These are phyloP conservation scores for Rhododendron williamsianum DNA, from an alignment of 148 eudicot species.

Conservation along the genomic window DNA sequence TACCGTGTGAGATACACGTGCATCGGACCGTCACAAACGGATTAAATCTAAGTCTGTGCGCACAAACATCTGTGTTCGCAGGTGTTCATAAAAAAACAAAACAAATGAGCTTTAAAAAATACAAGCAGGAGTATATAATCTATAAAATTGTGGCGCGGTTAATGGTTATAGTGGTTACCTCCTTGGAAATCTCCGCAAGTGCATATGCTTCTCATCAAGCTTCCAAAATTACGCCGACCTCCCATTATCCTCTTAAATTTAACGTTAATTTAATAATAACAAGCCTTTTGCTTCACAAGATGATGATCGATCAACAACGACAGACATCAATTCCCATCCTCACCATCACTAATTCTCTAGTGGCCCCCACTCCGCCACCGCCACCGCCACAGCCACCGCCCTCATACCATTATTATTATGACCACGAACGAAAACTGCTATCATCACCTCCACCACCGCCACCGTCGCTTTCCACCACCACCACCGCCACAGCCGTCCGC, in stretches of 20 bases:
- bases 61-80: neutral
- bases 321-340: neutral
- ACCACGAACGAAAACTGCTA: neutral
- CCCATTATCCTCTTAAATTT: slow-evolving; percentile 9
- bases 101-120: no score
- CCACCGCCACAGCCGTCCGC: neutral
- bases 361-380: neutral
- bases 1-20: no score
- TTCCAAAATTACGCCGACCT: slow-evolving; percentile 9
- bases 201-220: neutral
- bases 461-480: neutral
- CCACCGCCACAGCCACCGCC: neutral
- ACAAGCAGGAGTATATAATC: no score
- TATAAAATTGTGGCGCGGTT: neutral
- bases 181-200: slow-evolving; percentile 14
- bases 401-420: no score
- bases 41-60: no score
- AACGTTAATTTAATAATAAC: neutral
- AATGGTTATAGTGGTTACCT: neutral
- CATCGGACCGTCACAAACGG: no score
- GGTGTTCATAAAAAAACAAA: neutral
- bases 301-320: neutral
- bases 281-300: no score
- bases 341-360: neutral
- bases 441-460: neutral